Base-by-base conservation (phyloP, 768 basidiomycete species). In the Nevesoporus exiguus region DNA sequence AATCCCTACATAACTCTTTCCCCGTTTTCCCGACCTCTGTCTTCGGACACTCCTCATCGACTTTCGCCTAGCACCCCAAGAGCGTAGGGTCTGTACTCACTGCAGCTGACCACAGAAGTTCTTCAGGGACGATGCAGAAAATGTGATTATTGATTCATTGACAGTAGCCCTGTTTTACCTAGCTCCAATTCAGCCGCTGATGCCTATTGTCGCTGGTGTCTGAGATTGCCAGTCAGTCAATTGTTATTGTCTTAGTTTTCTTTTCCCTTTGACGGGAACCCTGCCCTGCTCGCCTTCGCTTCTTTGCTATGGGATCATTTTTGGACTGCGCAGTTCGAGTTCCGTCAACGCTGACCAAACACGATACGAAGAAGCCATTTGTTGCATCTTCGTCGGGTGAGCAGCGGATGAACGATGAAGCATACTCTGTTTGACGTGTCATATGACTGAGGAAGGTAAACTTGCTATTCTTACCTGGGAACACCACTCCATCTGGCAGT, bases 301-400 rank as follows among this genome's bases (percentile, higher is more conserved):
- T 72, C 45, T 58, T 60, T 21, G 40, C 14, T 1, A 3, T n/a
- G 39, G 44, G 49, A 50, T 61, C 45, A 41, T 54, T 43, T 30
- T n/a, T 3, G 15, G 51, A 47, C 36, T 50, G 19, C 8, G 27
- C 31, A 42, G 36, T 15, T 45, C 36, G 52, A 37, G 31, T 4
- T 8, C 29, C 44, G 3, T 57, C 21, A 15, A 14, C 17, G 10
- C 44, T 61, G 36, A 92, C 74, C 67, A 98, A 94, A 69, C 90
- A 97, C n/a, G 91, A 86, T 22, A 99, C 95, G 62, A 99, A 99
- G 76, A 99, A 99, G 0, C 97, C 97, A 64, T 98, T 98, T 13
- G 91, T 93, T 34, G 80, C 83, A 64, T 98, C 94, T 56, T 88
- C 90, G 50, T 85, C 83, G 14, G 91, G 84, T 25, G 80, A 79